These are phyloP conservation scores for Cucurbita moschata DNA, from an alignment of 306 rosid species.

Conservation along the genomic window DNA sequence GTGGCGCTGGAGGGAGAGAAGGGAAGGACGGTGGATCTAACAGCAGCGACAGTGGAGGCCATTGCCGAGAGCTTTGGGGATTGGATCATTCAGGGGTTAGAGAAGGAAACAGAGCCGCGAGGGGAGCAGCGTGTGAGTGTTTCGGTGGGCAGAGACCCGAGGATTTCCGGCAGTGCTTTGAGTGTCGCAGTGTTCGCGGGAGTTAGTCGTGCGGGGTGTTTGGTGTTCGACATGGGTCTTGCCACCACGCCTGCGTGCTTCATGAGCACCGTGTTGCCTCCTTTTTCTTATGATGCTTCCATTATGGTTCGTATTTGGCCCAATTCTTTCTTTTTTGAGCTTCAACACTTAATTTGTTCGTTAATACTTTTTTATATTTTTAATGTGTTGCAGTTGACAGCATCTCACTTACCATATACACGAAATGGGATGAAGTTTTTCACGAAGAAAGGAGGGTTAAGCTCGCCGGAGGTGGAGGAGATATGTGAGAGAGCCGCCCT, in stretches of 20 bases:
- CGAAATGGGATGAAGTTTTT: slow-evolving; percentile 80
- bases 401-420: slow-evolving; percentile 83
- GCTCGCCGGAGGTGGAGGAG: slow-evolving; percentile 59
- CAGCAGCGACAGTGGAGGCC: slow-evolving; percentile 68
- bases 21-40: slow-evolving; percentile 55
- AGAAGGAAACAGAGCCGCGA: slow-evolving; percentile 24
- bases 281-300: slow-evolving; percentile 74
- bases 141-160: slow-evolving; percentile 71
- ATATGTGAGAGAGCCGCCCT: slow-evolving; percentile 64
- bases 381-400: slow-evolving; percentile 52
- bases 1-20: slow-evolving; percentile 78
- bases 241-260: slow-evolving; percentile 97
- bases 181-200: slow-evolving; percentile 66
- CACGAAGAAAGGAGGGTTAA: slow-evolving; percentile 70
- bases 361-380: not conserved
- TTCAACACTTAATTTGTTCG: too few species aligned
- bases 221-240: slow-evolving; percentile 53
- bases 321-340: too few species aligned
- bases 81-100: slow-evolving; percentile 47
- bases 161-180: slow-evolving; percentile 45
- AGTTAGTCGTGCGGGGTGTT: slow-evolving; percentile 63
- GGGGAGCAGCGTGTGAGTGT: slow-evolving; percentile 33
- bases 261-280: slow-evolving; percentile 81
- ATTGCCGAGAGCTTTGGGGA: slow-evolving; percentile 80
- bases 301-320: slow-evolving; percentile 41